Evolutionary conservation across 2,329 filamentous ascomycete genomes (phyloP), one percentile per base, ranked within the genome.

Genomic region (Botryotinia calthae): DNA sequence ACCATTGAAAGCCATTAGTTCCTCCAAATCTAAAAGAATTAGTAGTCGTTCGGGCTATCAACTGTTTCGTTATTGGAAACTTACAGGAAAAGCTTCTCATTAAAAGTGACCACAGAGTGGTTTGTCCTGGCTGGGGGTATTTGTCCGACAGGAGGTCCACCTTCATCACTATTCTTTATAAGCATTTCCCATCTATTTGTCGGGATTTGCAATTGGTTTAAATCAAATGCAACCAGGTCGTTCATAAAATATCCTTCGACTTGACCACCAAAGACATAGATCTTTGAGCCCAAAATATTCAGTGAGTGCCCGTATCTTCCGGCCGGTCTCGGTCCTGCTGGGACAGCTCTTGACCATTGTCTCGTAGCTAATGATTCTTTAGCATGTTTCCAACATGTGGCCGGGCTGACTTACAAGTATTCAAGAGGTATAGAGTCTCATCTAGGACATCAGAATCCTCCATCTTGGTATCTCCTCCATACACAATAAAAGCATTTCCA

Each of bases 211-310:
- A 99, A 85, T 73, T 96, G 94, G 80, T 99, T 99, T 70, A 99
- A 84, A 80, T 99, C 97, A 79, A 99, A 99, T 16, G 95, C 94
- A 46, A 97, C 89, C 25, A 99, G 85, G 79, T 99, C 96, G 79
- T 99, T 99, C 89, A 99, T 98, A 80, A 99, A 99, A 80, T 91
- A 95, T 7, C 95, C 96, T 81, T 99, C 96, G 1, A 98, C 95
- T 80, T 99, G 96, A 68, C 96, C 96, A 81, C 96, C 96, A 81
- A 99, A 99, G 44, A 99, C 93, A 83, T 94, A 99, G 61, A 99
- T 95, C 81, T 97, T 98, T 74, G 96, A 98, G 40, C 95, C 95
- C 2, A 99, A 84, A 58, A 99, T 98, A 80, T 98, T 99, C 75
- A 99, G 83, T 0, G 96, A 97, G 82, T 99, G 96, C 9, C 97